Base-by-base conservation (phyloP, 768 basidiomycete genomes). In the Fomitopsis serialis region DNA sequence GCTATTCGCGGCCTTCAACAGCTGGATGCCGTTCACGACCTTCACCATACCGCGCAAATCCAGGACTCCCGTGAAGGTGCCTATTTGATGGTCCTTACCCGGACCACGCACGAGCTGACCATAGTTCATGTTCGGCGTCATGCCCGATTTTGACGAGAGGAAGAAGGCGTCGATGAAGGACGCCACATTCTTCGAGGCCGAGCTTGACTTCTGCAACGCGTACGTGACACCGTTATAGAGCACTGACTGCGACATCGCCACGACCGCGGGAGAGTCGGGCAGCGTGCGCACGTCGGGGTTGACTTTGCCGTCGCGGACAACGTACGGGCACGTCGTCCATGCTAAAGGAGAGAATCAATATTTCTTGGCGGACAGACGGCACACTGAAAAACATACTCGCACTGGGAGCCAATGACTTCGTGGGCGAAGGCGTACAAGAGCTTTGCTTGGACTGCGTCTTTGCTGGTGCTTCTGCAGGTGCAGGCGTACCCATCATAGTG, bases 101-200 rank as follows among this genome's bases (percentile, higher is more conserved):
- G 77, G 76, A 1, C 81, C 80, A 7, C 81, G 76, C 22, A 80
- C 70, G 10, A 78, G 64, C 63, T 82, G 81, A 0, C 78, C 79
- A 57, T 69, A 83, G 53, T 81, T 72, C 61, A 82, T 68, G 63
- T 79, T 78, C 12, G 79, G 80, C 58, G 76, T 73, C 75, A 82
- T 78, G 12, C 60, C 66, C 3, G 79, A 80, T 5, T 61, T 52
- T 2, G 70, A 40, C 21, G 70, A 51, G 35, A 81, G 58, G 68
- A 82, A 82, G 66, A 77, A 81, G 7, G 70, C 53, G 42, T 78
- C 66, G 50, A 80, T 68, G 53, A 68, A 66, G n/a, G 56, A 53
- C 11, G 63, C 71, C 12, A 70, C 73, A 34, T 68, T 40, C 15
- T 40, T 40, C 5, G 37, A 40, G 8, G 7, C 19, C 5, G 37